Percentiles rank a stretch among this genome's conserved stretches.
phyloP scores from a whole-genome alignment of 1,284 basidiomycete species.

The Farysia itapuensis region DNA sequence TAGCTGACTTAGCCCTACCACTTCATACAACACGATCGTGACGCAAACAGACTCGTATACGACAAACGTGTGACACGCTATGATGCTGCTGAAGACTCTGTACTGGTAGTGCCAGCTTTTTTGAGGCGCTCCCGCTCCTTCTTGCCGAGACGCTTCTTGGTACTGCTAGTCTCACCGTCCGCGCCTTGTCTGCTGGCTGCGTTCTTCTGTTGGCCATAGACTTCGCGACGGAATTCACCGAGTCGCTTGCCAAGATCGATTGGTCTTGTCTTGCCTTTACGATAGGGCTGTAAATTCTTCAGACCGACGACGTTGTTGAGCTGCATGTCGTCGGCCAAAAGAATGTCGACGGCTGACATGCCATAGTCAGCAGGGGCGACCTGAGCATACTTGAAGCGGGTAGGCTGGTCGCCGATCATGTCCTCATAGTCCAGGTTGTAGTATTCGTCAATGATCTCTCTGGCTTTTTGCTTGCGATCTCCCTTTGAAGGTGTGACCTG shows the following conservation, averaged over 20 bases:
- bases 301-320: constrained; percentile 86
- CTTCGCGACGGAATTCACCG: constrained; percentile 71
- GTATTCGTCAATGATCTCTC: constrained; percentile 86
- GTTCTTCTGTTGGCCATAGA: constrained; percentile 13
- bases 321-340: constrained; percentile 88
- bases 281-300: constrained; percentile 88
- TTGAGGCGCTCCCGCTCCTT: constrained; percentile 47
- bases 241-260: constrained; percentile 67
- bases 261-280: constrained; percentile 69
- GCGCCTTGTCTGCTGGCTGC: constrained; percentile 18
- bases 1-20: no score
- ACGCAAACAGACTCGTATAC: no score
- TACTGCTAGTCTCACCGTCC: constrained; percentile 54
- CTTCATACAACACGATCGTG: no score
- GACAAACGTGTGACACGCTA: no score
- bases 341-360: constrained; percentile 81
- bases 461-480: constrained; percentile 64
- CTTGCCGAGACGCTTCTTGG: constrained; percentile 59
- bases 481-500: constrained; percentile 2
- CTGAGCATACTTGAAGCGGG: constrained; percentile 87
- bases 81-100: no score
- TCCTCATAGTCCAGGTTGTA: constrained; percentile 93
- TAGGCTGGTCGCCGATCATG: constrained; percentile 85
- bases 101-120: constrained; percentile 9
- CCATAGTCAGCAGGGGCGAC: constrained; percentile 72